A percentile compares a stretch with the other conserved stretches of the same genome.
These are phyloP conservation scores for Scutellaria barbata DNA, from an alignment of 257 asterid species.

Conservation along the genomic window DNA sequence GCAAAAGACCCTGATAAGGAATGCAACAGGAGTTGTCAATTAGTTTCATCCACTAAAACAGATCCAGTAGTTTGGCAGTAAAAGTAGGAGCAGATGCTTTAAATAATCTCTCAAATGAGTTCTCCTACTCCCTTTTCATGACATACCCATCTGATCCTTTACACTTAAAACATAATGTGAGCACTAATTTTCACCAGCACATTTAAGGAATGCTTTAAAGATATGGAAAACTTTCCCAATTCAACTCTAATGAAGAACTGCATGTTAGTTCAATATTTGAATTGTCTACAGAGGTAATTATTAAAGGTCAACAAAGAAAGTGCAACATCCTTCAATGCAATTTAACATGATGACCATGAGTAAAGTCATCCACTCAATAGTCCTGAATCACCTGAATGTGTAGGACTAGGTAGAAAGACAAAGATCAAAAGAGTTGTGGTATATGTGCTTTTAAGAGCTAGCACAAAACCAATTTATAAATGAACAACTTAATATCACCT, in stretches of 20 bases:
- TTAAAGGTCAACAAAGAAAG: background rate
- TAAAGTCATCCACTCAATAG: constrained; percentile 8
- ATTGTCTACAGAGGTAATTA: background rate
- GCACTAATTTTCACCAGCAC: background rate
- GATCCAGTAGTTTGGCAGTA: constrained; percentile 18
- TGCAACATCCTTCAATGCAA: constrained; percentile 2
- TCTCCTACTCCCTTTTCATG: constrained; percentile 2
- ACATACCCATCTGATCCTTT: background rate
- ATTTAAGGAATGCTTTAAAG: background rate
- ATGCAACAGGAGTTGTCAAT: constrained; percentile 32
- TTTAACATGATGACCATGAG: background rate
- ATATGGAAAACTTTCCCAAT: background rate
- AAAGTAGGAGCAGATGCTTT: constrained; percentile 1
- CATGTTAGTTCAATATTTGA: background rate
- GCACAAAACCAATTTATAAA: too few species aligned
- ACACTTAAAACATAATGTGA: background rate
- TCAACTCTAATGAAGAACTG: background rate
- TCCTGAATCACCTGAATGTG: too few species aligned
- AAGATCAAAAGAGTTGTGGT: too few species aligned
- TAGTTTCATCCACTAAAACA: constrained; percentile 12
- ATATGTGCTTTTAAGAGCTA: too few species aligned
- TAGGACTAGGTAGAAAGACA: too few species aligned
- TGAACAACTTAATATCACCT: too few species aligned
- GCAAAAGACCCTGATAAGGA: constrained; percentile 75
- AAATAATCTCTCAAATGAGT: constrained; percentile 11